Evolutionary conservation across 2,329 filamentous ascomycete species (phyloP), one percentile per base, ranked within the genome.

Genomic region (Pestalotiopsis sp.): DNA sequence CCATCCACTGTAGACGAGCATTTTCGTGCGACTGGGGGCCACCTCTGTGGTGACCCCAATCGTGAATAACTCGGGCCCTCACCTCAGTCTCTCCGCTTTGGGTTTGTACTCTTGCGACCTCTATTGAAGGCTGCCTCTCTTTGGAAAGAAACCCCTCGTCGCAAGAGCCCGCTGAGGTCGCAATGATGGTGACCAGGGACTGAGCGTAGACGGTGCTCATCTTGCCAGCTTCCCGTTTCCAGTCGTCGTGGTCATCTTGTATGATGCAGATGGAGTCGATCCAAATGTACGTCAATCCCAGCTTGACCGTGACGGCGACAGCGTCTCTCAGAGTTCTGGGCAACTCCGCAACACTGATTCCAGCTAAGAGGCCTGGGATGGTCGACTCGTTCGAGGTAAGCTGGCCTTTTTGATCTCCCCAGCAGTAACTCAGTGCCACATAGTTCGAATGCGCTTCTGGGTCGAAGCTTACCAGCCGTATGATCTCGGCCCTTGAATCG

Each of bases 181-280:
- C 65, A 25, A 69, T 68, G 49, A 69, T 67, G 36, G 72, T 72
- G 2, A 70, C 59, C 36, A 71, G 69, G 20, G 69, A 66, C 31
- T 69, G 67, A n/a, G 68, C 67, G 31, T 74, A 74, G 6, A 73
- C 69, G 9, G 64, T 65, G 14, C 68, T 69, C 72, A 74, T 74
- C 58, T 68, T 63, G n/a, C 63, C 67, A 23, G 71, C 70, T 62
- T 74, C 71, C 14, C 23, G 12, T 12, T 62, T 25, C 70, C 70
- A 72, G 59, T 72, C 69, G 3, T 39, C 55, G 2, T 20, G 14
- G 27, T 68, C 66, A 20, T 70, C 69, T 64, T 73, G 71, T 13
- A 71, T 64, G 59, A 73, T 73, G 41, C 41, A 49, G 11, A 49
- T 49, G 11, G 41, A 49, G 41, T 49, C 41, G 2, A 49, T 49